Evolutionary conservation across 148 eudicot genomes (phyloP).

Genomic region (Talinum fruticosum): DNA sequence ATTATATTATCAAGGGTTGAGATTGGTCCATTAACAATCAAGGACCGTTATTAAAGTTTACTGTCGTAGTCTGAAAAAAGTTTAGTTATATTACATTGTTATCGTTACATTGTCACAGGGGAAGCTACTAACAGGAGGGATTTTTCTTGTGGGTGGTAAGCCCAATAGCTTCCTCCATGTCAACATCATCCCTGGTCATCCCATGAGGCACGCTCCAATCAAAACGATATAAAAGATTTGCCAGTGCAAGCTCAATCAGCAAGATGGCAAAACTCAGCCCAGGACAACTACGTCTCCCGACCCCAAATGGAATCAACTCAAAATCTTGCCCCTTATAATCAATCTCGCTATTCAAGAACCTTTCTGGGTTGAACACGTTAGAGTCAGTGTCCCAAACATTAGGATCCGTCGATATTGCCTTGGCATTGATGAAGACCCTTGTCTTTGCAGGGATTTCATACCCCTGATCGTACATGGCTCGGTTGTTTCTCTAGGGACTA

Average conservation of each 20-base stretch:
- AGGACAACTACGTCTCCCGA: constrained; percentile 52
- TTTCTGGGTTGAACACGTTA: constrained; percentile 41
- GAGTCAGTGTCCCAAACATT: constrained; percentile 40
- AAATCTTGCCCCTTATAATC: constrained; percentile 46
- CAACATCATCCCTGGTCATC: constrained; percentile 28
- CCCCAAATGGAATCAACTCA: constrained; percentile 54
- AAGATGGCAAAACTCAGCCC: constrained; percentile 30
- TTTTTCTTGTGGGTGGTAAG: constrained; percentile 24
- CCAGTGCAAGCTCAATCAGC: constrained; percentile 43
- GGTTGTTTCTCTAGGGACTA: constrained; percentile 51
- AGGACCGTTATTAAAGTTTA: no score
- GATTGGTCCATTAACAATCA: no score
- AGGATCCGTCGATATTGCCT: constrained; percentile 44
- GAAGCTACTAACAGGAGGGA: constrained; percentile 22
- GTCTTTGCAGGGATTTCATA: constrained; percentile 49
- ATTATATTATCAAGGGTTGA: no score
- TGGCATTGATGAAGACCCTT: constrained; percentile 46
- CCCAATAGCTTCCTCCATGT: constrained; percentile 29
- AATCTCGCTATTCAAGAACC: constrained; percentile 32
- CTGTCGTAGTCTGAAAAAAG: no score
- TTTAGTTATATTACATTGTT: no score
- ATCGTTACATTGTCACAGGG: constrained; percentile 3
- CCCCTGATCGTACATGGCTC: constrained; percentile 32
- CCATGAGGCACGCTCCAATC: constrained; percentile 34
- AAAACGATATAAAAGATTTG: constrained; percentile 33